Conservation (phyloP, 768 basidiomycete genomes). For the Hygrophorus pudorinus region DNA sequence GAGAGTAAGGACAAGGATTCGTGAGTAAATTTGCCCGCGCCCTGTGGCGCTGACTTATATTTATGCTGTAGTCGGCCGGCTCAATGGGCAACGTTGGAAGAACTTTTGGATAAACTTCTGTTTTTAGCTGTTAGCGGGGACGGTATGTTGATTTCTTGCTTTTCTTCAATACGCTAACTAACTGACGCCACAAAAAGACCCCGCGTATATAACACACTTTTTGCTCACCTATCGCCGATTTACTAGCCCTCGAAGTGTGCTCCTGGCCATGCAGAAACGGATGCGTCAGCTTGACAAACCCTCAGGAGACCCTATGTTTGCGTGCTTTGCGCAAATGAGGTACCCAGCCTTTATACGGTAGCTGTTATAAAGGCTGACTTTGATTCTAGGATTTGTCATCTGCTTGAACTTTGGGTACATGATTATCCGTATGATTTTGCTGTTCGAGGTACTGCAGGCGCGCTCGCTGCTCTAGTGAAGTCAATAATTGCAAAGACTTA, state of each 20-base stretch:
- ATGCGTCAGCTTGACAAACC: constrained; percentile 70
- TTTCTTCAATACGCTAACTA: constrained; percentile 1
- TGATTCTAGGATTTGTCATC: constrained; percentile 57
- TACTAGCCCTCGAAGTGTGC: constrained; percentile 63
- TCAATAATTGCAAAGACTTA: constrained; percentile 74
- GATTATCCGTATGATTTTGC: constrained; percentile 75
- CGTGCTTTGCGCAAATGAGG: constrained; percentile 86
- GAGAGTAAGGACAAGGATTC: constrained; percentile 37
- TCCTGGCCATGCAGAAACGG: constrained; percentile 84
- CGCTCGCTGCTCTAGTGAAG: constrained; percentile 66
- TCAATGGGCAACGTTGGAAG: constrained; percentile 69
- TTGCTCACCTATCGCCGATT: constrained; percentile 79
- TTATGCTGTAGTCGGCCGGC: constrained; percentile 34
- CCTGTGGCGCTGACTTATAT: neutral
- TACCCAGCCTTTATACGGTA: constrained; percentile 19
- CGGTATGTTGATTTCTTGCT: constrained; percentile 32
- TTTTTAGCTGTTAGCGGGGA: constrained; percentile 81
- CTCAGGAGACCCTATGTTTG: constrained; percentile 74
- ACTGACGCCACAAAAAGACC: constrained; percentile 35
- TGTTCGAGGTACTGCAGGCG: constrained; percentile 62
- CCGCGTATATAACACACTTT: constrained; percentile 70
- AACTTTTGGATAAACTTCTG: constrained; percentile 71
- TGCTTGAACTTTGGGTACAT: constrained; percentile 70
- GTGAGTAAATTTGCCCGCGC: constrained; percentile 25
- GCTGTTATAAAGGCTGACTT: constrained; percentile 4